These are phyloP conservation scores for Barnettozyma salicaria DNA, from an alignment of 805 yeast species.

Conservation along the genomic window DNA sequence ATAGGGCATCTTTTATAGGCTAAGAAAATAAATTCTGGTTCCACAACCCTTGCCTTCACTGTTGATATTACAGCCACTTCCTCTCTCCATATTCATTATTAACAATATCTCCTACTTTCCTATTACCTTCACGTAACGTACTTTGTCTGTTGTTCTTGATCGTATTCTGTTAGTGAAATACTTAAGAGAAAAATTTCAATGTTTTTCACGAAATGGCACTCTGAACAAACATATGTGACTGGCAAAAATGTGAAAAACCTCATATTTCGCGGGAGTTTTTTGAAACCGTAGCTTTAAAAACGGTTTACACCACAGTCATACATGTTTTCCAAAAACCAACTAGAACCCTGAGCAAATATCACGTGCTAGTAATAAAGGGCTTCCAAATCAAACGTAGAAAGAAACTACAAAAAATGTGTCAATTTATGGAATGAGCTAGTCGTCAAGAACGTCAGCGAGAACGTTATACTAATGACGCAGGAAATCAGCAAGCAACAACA, in stretches of 20 bases:
- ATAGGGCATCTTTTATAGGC: too few species aligned
- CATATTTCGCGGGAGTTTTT: too few species aligned
- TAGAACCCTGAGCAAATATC: too few species aligned
- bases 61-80: neutral
- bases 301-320: too few species aligned
- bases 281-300: too few species aligned
- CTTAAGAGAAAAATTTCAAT: slow-evolving; percentile 23
- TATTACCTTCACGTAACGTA: slow-evolving; percentile 16
- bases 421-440: too few species aligned
- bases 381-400: too few species aligned
- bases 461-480: neutral
- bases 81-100: neutral
- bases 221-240: slow-evolving; percentile 6
- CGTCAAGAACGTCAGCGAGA: too few species aligned
- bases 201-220: slow-evolving; percentile 13
- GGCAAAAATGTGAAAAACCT: slow-evolving; percentile 2
- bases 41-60: neutral
- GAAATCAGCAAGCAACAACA: slow-evolving; percentile 13
- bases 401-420: too few species aligned
- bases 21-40: too few species aligned
- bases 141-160: slow-evolving; percentile 22
- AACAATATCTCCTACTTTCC: slow-evolving; percentile 3
- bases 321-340: too few species aligned
- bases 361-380: too few species aligned
- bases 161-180: slow-evolving; percentile 5